Evolutionary conservation across 225 moss, liverwort and hornwort species (phyloP).

Genomic region (Thuidium tamariscinum): DNA sequence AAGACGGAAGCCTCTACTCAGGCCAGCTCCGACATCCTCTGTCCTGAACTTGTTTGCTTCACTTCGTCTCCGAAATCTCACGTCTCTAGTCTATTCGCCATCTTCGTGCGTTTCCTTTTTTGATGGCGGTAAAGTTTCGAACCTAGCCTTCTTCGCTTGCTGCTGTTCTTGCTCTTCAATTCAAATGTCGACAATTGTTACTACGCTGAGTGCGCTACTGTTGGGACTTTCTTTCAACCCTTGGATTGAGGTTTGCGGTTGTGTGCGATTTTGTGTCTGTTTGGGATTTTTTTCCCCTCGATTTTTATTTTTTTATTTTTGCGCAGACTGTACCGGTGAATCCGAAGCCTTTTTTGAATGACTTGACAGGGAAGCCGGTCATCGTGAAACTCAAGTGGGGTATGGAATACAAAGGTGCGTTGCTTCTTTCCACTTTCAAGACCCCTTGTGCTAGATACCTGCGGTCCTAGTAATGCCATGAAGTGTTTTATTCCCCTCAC

Average conservation of each 20-base stretch:
- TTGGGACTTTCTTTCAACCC: neutral
- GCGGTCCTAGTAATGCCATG: neutral
- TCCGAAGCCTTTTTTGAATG: conserved; percentile 91
- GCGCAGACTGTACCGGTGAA: conserved; percentile 86
- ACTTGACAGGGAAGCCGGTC: conserved; percentile 93
- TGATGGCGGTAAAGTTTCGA: neutral
- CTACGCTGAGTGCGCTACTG: neutral
- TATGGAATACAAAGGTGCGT: conserved; percentile 93
- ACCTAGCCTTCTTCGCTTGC: neutral
- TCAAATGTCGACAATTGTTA: neutral
- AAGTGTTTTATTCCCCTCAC: neutral
- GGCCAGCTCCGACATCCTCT: neutral
- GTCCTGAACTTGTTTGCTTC: neutral
- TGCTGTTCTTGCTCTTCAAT: neutral
- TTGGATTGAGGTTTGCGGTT: neutral
- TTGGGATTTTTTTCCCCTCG: neutral
- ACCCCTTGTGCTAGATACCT: neutral
- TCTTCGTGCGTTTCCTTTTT: neutral
- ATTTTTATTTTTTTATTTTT: neutral
- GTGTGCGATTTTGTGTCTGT: neutral
- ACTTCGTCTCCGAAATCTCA: neutral
- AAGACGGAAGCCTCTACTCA: neutral
- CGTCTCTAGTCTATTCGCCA: neutral
- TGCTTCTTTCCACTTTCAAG: neutral
- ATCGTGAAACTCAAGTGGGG: conserved; percentile 99